Evolutionary conservation across 139 green algal genomes (phyloP), one percentile per base, ranked within the genome.

Genomic region (Chlamydomonas urium): DNA sequence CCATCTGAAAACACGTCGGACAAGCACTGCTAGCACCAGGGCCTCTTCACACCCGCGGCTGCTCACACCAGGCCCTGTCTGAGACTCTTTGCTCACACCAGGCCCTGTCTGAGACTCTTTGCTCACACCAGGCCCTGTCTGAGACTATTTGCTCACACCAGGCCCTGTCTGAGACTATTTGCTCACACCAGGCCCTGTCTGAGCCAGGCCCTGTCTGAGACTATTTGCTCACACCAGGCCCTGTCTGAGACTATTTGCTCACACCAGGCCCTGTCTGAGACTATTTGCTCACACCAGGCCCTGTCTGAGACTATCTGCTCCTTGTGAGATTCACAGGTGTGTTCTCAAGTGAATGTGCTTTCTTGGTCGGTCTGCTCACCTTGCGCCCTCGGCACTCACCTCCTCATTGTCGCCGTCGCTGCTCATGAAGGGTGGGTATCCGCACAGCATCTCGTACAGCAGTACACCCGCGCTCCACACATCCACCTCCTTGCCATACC

Each of bases 371-470:
- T 34, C 53, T n/a, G n/a, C n/a, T n/a, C n/a, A n/a, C n/a, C n/a
- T n/a, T n/a, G n/a, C n/a, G n/a, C n/a, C n/a, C 50, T 74, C 66
- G 50, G 66, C 66, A 32, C 66, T 74, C 60, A 71, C 34, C 74
- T 88, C 76, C 56, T 79, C 80, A 24, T 69, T 84, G 36, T 85
- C 76, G 0, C 79, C 82, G 34, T 85, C 79, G n/a, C n/a, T n/a
- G n/a, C n/a, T n/a, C n/a, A n/a, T n/a, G 65, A 88, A 88, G 17
- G 82, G 82, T 28, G 82, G 79, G 73, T 90, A 88, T 23, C 94
- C 95, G 32, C 79, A 90, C 26, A 99, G 84, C 42, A 99, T 86
- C 78, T 99, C 98, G 89, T 99, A 99, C 26, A 97, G 84, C 47
- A 93, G 90, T 14, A 96, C 88, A 2, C 92, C 92, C 66, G 91